These are phyloP conservation scores for Boletus rufocinnamomeus DNA, from an alignment of 768 basidiomycete species.

Conservation along the genomic window DNA sequence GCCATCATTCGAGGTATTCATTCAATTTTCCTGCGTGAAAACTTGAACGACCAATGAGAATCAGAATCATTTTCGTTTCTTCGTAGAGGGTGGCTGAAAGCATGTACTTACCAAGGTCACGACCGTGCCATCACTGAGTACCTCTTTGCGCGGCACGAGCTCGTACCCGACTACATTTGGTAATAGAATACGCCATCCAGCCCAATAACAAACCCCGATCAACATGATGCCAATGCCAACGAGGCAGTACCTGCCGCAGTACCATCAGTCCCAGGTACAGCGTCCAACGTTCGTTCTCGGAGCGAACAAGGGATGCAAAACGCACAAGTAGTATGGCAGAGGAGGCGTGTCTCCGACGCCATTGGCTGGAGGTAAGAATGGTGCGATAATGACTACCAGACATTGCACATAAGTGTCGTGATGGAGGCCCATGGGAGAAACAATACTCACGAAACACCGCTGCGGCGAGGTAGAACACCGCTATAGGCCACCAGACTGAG, in stretches of 20 bases:
- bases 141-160: conserved; percentile 50
- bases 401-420: not conserved
- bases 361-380: conserved; percentile 55
- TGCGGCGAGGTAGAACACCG: conserved; percentile 53
- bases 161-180: conserved; percentile 51
- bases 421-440: not conserved
- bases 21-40: conserved; percentile 11
- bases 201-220: conserved; percentile 55
- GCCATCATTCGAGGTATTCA: not conserved
- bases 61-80: not conserved
- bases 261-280: conserved; percentile 10
- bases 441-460: conserved; percentile 50
- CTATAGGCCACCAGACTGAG: conserved; percentile 53
- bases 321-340: conserved; percentile 57
- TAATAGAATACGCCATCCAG: conserved; percentile 50
- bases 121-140: conserved; percentile 52
- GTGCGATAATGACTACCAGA: conserved; percentile 49
- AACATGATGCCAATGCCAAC: conserved; percentile 53
- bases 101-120: conserved; percentile 49
- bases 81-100: not conserved
- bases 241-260: conserved; percentile 47
- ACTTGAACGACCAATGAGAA: conserved; percentile 1
- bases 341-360: conserved; percentile 61
- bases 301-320: conserved; percentile 33
- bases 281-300: conserved; percentile 5